These are phyloP conservation scores for Hyaloperonospora arabidopsidis DNA, from an alignment of 352 stramenopile species.

Conservation along the genomic window DNA sequence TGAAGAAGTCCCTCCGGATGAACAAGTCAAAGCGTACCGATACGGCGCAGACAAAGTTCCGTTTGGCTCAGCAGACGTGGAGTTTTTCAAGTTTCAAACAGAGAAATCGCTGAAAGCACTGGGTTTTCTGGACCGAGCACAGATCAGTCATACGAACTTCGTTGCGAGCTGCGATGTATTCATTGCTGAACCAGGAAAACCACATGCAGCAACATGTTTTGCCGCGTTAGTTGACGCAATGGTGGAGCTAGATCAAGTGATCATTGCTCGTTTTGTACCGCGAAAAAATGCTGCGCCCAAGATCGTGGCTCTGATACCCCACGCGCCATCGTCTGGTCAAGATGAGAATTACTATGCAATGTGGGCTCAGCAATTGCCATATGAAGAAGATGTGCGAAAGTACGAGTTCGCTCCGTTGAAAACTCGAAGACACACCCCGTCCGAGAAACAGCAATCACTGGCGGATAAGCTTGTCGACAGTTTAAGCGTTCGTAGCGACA, in stretches of 20 bases:
- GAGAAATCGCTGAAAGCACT: constrained; percentile 71
- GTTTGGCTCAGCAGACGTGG: constrained; percentile 71
- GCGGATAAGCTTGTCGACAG: constrained; percentile 69
- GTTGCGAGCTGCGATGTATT: constrained; percentile 62
- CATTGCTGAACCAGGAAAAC: constrained; percentile 65
- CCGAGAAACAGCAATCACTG: constrained; percentile 43
- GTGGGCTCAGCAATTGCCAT: constrained; percentile 69
- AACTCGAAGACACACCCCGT: constrained; percentile 42
- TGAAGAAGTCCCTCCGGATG: constrained; percentile 59
- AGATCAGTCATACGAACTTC: constrained; percentile 51
- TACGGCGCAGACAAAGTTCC: constrained; percentile 75
- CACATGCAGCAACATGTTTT: constrained; percentile 48
- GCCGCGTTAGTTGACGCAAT: constrained; percentile 61
- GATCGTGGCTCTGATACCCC: constrained; percentile 64
- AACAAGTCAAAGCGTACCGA: constrained; percentile 71
- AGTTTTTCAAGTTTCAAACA: constrained; percentile 76
- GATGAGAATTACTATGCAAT: constrained; percentile 57
- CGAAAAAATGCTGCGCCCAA: constrained; percentile 73
- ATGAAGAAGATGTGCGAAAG: constrained; percentile 66
- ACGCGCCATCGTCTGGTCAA: constrained; percentile 23
- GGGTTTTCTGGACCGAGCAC: constrained; percentile 53
- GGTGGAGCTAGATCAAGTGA: constrained; percentile 49
- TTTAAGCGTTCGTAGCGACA: constrained; percentile 60
- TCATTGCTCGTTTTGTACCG: constrained; percentile 68
- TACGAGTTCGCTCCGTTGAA: constrained; percentile 75